A percentile compares a stretch with the other conserved stretches of the same genome.
These are phyloP conservation scores for Penstemon eatonii DNA, from an alignment of 257 asterid genomes.

Conservation along the genomic window DNA sequence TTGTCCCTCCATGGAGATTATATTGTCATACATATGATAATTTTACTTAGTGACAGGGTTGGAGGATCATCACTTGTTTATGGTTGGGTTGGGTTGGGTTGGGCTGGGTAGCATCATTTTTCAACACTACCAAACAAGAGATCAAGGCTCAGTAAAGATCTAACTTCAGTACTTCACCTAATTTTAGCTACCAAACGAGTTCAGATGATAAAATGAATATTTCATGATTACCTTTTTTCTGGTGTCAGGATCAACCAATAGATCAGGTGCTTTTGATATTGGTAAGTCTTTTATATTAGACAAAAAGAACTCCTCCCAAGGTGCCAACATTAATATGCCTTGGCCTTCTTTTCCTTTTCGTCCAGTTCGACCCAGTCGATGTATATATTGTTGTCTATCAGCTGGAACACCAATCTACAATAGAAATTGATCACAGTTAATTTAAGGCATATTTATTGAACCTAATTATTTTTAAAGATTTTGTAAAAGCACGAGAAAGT, in stretches of 20 bases:
- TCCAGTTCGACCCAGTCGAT: slow-evolving; percentile 96
- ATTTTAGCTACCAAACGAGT: too few relatives aligned
- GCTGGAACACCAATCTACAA: slow-evolving; percentile 86
- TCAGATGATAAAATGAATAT: not conserved
- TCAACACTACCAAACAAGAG: too few relatives aligned
- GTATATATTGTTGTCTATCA: slow-evolving; percentile 88
- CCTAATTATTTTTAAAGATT: not conserved
- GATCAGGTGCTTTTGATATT: slow-evolving; percentile 67
- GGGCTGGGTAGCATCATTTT: too few relatives aligned
- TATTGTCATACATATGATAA: too few relatives aligned
- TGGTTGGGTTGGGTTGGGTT: too few relatives aligned
- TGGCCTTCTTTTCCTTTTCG: slow-evolving; percentile 96
- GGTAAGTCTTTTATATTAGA: slow-evolving; percentile 79
- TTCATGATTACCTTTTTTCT: slow-evolving; percentile 54
- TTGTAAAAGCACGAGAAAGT: slow-evolving; percentile 15
- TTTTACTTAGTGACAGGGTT: too few relatives aligned
- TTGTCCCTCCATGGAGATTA: too few relatives aligned
- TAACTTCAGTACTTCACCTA: too few relatives aligned
- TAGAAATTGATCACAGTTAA: slow-evolving; percentile 13
- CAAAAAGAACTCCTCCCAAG: slow-evolving; percentile 96
- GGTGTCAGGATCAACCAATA: slow-evolving; percentile 79
- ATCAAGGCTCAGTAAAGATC: too few relatives aligned
- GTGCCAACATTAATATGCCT: slow-evolving; percentile 85
- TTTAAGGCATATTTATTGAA: not conserved
- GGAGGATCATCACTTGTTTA: too few relatives aligned